These are phyloP conservation scores for Ormosia semicastrata DNA, from an alignment of 306 rosid species.

Conservation along the genomic window DNA sequence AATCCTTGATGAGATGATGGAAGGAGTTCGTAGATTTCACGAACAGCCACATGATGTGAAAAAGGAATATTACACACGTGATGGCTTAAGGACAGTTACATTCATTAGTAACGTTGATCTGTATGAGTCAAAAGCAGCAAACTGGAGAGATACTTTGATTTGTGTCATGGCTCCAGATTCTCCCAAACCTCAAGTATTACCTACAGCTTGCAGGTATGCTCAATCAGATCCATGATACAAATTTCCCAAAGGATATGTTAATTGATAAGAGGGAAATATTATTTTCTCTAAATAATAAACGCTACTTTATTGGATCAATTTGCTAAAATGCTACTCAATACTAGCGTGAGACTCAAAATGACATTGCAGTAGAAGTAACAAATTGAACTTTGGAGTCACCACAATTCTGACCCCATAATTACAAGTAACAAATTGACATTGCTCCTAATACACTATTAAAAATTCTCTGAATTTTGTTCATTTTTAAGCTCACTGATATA, in stretches of 20 bases:
- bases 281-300: too few relatives aligned
- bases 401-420: too few relatives aligned
- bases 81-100: neutral
- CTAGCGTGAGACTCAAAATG: too few relatives aligned
- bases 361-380: too few relatives aligned
- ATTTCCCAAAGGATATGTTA: neutral
- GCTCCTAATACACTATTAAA: too few relatives aligned
- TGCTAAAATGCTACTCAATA: too few relatives aligned
- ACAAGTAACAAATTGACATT: too few relatives aligned
- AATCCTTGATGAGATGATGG: slow-evolving; percentile 3
- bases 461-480: too few relatives aligned
- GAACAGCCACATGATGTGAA: slow-evolving; percentile 9
- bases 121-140: slow-evolving; percentile 1
- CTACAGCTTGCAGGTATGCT: neutral
- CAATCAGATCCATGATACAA: neutral
- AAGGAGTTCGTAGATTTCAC: slow-evolving; percentile 11
- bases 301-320: too few relatives aligned
- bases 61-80: neutral
- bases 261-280: too few relatives aligned
- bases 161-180: slow-evolving; percentile 8
- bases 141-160: slow-evolving; percentile 15
- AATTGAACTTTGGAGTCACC: too few relatives aligned
- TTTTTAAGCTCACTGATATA: too few relatives aligned
- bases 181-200: neutral
- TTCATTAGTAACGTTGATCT: slow-evolving; percentile 1